Conservation (phyloP, 495 filamentous ascomycete species). For the Paragyromitra xinjiangensis region DNA sequence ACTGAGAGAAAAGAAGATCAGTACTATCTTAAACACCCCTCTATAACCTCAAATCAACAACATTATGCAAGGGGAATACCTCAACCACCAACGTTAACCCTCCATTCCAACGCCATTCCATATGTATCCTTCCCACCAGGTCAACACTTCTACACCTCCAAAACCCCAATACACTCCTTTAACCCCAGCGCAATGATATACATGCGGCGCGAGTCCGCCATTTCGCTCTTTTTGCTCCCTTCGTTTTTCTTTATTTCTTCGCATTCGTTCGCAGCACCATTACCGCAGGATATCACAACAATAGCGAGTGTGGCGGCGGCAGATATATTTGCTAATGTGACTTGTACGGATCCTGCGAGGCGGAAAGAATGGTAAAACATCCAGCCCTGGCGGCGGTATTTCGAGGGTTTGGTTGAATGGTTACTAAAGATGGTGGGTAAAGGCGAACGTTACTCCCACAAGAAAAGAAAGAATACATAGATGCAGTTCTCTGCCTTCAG, state of each 20-base stretch:
- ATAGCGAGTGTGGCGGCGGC: neutral
- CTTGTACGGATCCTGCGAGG: constrained; percentile 58
- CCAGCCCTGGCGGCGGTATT: neutral
- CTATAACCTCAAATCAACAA: neutral
- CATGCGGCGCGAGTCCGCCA: constrained; percentile 3
- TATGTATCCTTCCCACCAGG: neutral
- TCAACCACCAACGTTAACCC: neutral
- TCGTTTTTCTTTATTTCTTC: constrained; percentile 19
- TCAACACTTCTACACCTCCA: neutral
- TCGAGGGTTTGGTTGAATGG: constrained; percentile 61
- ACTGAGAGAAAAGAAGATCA: no score
- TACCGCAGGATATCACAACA: neutral
- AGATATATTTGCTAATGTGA: constrained; percentile 4
- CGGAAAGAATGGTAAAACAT: constrained; percentile 62
- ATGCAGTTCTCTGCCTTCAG: constrained; percentile 72
- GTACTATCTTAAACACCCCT: no score
- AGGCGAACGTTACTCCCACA: constrained; percentile 63
- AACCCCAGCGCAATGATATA: constrained; percentile 10
- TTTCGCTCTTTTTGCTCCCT: constrained; percentile 33
- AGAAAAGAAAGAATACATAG: constrained; percentile 69
- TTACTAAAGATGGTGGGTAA: constrained; percentile 54
- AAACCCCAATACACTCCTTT: neutral
- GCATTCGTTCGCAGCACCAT: constrained; percentile 5
- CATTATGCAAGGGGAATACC: constrained; percentile 9
- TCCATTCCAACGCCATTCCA: constrained; percentile 26